These are phyloP conservation scores for Lepidium didymum DNA, from an alignment of 345 rosid species.

Conservation along the genomic window DNA sequence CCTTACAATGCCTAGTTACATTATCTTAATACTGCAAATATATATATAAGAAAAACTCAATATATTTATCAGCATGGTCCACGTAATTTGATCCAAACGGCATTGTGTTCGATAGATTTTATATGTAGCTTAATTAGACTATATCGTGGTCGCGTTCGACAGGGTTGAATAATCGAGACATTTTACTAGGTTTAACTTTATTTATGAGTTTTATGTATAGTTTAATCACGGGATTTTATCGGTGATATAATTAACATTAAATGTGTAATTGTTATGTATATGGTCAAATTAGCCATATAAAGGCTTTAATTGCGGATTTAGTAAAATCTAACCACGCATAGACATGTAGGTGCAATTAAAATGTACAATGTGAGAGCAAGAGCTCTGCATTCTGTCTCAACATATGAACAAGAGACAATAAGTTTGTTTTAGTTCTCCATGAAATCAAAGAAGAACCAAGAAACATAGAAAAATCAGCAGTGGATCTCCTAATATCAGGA, in stretches of 20 bases:
- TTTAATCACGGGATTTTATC: neutral
- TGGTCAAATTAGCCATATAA: neutral
- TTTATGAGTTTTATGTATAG: neutral
- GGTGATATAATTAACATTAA: constrained; percentile 12
- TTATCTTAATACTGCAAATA: neutral
- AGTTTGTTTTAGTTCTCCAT: too few relatives aligned
- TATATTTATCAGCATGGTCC: neutral
- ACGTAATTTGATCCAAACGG: neutral
- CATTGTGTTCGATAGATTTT: neutral
- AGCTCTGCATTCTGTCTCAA: too few relatives aligned
- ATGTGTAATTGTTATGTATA: neutral
- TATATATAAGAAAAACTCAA: neutral
- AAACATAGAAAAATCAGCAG: too few relatives aligned
- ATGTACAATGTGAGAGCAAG: neutral
- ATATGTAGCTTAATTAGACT: neutral
- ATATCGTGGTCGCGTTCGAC: neutral
- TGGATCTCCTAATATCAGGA: too few relatives aligned
- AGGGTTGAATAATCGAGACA: neutral
- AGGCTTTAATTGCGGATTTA: neutral
- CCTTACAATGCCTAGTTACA: neutral
- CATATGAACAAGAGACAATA: too few relatives aligned
- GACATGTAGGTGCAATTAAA: neutral
- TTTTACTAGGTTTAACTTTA: neutral
- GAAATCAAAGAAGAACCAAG: too few relatives aligned
- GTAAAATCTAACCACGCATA: neutral